These are phyloP conservation scores for Fusarium tanahbumbuense DNA, from an alignment of 2,329 filamentous ascomycete species.

Conservation along the genomic window DNA sequence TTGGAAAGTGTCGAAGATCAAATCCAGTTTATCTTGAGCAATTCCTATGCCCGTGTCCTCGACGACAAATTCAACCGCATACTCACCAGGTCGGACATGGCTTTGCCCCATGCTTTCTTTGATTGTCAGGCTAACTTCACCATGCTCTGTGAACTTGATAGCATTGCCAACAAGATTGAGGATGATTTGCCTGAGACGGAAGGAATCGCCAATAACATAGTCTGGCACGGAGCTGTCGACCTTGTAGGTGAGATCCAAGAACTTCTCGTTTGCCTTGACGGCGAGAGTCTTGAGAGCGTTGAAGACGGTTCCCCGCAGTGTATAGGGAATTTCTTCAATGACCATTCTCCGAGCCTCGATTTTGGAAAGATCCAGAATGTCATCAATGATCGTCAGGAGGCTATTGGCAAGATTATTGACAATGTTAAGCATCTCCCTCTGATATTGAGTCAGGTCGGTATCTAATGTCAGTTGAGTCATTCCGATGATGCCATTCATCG, in stretches of 20 bases:
- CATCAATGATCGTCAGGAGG: conserved; percentile 94
- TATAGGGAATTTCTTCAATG: conserved; percentile 97
- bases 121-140: conserved; percentile 95
- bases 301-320: conserved; percentile 92
- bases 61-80: conserved; percentile 95
- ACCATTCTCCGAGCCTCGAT: conserved; percentile 98
- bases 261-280: conserved; percentile 97
- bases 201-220: conserved; percentile 95
- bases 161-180: conserved; percentile 97
- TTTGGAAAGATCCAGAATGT: conserved; percentile 79
- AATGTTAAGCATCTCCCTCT: conserved; percentile 98
- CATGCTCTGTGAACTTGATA: conserved; percentile 98
- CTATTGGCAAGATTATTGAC: conserved; percentile 97
- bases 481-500: conserved; percentile 97
- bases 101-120: conserved; percentile 72
- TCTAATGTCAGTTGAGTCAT: conserved; percentile 98
- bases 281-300: conserved; percentile 96
- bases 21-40: conserved; percentile 90
- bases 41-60: conserved; percentile 98
- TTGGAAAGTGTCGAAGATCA: conserved; percentile 99
- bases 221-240: conserved; percentile 95
- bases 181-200: conserved; percentile 95
- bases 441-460: conserved; percentile 92
- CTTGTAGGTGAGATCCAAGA: conserved; percentile 90
- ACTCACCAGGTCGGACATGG: conserved; percentile 77